These are phyloP conservation scores for Lignosus rhinocerotis DNA, from an alignment of 1,284 basidiomycete species.

Conservation along the genomic window DNA sequence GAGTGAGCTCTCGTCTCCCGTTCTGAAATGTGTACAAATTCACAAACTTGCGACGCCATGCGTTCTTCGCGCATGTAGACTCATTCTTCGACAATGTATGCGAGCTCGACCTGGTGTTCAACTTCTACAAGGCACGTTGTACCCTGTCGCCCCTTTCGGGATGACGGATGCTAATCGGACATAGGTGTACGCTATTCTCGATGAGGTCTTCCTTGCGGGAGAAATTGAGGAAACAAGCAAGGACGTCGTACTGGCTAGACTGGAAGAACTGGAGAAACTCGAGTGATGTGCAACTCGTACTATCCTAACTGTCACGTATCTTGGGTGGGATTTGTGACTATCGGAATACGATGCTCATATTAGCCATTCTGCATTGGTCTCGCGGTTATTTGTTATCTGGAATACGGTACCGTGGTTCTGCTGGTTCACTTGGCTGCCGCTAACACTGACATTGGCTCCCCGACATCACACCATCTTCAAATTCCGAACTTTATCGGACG, in stretches of 20 bases:
- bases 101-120: conserved; percentile 96
- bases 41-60: neutral
- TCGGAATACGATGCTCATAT: too few species aligned
- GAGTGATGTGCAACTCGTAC: conserved; percentile 47
- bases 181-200: conserved; percentile 94
- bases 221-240: conserved; percentile 99
- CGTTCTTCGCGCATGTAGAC: conserved; percentile 50
- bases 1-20: conserved; percentile 29
- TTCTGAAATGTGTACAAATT: neutral
- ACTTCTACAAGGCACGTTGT: conserved; percentile 88
- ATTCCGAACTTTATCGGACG: too few species aligned
- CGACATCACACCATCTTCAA: too few species aligned
- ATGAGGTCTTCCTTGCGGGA: conserved; percentile 98
- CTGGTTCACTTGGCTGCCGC: too few species aligned
- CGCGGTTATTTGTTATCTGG: too few species aligned
- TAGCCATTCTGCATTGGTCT: too few species aligned
- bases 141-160: neutral
- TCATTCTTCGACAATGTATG: conserved; percentile 99
- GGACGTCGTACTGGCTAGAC: conserved; percentile 86
- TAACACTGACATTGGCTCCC: too few species aligned
- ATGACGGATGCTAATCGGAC: neutral
- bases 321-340: neutral
- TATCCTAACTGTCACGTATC: neutral
- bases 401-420: too few species aligned
- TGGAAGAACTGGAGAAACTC: conserved; percentile 90